Conservation (phyloP, 202 grass and related monocot genomes). For the Carex sylvatica region DNA sequence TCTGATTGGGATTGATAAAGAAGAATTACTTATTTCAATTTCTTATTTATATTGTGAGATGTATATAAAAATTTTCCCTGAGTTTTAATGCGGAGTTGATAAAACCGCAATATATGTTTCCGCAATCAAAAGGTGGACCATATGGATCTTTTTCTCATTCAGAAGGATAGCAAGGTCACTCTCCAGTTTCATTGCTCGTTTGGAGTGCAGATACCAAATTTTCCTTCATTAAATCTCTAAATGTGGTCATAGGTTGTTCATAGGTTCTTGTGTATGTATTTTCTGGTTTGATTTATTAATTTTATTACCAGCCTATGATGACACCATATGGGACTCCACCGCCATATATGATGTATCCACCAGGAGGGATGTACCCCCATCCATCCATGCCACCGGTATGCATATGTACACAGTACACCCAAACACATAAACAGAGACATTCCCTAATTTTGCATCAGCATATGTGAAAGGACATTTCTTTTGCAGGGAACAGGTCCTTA, state of each 20-base stretch:
- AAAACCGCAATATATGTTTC: not conserved
- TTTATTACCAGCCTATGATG: conserved; percentile 41
- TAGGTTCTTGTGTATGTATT: not conserved
- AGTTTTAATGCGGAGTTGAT: not conserved
- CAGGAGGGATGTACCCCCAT: conserved; percentile 46
- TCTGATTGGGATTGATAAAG: not conserved
- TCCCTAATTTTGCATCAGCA: not conserved
- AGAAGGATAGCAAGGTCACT: not conserved
- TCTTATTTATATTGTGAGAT: not conserved
- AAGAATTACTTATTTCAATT: not conserved
- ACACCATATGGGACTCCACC: conserved; percentile 48
- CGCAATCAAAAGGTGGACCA: not conserved
- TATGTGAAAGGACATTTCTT: conserved; percentile 9
- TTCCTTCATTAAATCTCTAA: not conserved
- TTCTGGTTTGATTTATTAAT: conserved; percentile 7
- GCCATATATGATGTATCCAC: conserved; percentile 51
- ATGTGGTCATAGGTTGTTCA: not conserved
- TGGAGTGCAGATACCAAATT: not conserved
- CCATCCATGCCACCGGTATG: conserved; percentile 50
- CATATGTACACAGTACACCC: not conserved
- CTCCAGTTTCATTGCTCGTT: not conserved
- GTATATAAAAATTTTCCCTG: not conserved
- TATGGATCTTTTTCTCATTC: not conserved
- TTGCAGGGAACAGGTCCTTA: conserved; percentile 38
- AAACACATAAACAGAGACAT: not conserved